Evolutionary conservation across 2,329 filamentous ascomycete species (phyloP), one percentile per base, ranked within the genome.

Genomic region (Davidsoniella virescens): DNA sequence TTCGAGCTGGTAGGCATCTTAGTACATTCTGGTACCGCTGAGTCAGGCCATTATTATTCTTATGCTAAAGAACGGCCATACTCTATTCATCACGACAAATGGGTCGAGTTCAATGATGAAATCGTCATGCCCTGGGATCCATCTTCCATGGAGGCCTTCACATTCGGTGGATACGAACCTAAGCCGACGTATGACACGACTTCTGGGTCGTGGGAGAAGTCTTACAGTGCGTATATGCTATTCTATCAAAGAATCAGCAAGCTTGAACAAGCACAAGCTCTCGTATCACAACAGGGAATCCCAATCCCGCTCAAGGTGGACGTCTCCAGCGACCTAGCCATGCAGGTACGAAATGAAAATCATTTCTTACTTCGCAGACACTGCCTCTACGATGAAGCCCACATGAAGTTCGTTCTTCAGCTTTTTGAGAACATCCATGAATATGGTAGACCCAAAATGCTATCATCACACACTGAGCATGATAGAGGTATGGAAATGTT

Each of bases 81-180:
- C 14, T 65, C 71, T 17, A 63, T 63, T 12, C 62, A 66, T 33
- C 62, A 62, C 4, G 67, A 67, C 9, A 66, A 68, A 4, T 98
- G 92, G 92, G 73, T 94, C 8, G 86, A 94, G 60, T 95, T 95
- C 64, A 96, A 98, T 57, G 92, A 98, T 61, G 81, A 87, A n/a
- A 71, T 76, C 46, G 88, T 94, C 20, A 77, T 70, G 16, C 65
- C 71, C 1, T 95, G 90, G 70, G 82, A 94, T 57, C 78, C 82
- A 7, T 67, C 69, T 1, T 73, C 78, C 18, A 82, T 96, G 65
- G 78, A 84, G 53, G 72, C 73, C 49, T 76, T 81, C 40, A 92
- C 88, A 57, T 94, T 87, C 66, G 85, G 85, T n/a, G 85, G 85
- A 1, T 61, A 67, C 4, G 79, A 82, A 52, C 72, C 72, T 52